Base-by-base conservation (phyloP, 1,284 basidiomycete species). In the Tilletia horrida region DNA sequence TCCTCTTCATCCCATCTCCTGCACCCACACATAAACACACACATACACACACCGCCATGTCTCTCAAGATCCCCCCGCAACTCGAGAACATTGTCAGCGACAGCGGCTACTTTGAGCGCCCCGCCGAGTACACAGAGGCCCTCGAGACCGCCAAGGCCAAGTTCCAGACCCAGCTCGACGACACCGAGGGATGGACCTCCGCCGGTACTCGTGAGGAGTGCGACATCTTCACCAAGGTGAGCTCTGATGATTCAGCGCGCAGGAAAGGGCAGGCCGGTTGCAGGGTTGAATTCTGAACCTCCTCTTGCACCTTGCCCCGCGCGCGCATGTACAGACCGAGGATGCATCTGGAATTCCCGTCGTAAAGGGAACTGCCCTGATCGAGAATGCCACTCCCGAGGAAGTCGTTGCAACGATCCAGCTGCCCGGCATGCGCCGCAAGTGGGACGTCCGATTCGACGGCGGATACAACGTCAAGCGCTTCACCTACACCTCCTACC, bases 371-470 rank as follows among this genome's bases (percentile, higher is more conserved):
- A 62, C 59, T 21, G 76, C 76, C 18, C 21, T 73, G 16, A 73
- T 79, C 55, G 77, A 79, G 65, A 70, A 70, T 31, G 75, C 75
- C 45, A 78, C 77, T 1, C 77, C 77, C 9, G 66, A 71, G 7
- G 69, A 79, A 65, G 67, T 79, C 7, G 63, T 76, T 2, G 72
- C 73, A 23, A 71, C 74, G 16, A 70, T 79, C 63, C 74, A 77
- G 67, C 70, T 76, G 47, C 77, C 77, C 13, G 75, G 75, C 21
- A 73, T 79, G 65, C 71, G 77, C 35, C 76, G 76, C 59, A 77
- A 77, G 66, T 79, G 77, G 77, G 77, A 79, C 50, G 65, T 72
- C 3, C 72, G 77, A 13, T 73, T 79, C 61, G 77, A 79, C 35
- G 23, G 27, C 11, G 72, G 72, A 8, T 27, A 64, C 40, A 50